Percentiles rank a stretch among this genome's conserved stretches.
These are phyloP conservation scores for Pythium guiyangense DNA, from an alignment of 352 stramenopile genomes.

Conservation along the genomic window DNA sequence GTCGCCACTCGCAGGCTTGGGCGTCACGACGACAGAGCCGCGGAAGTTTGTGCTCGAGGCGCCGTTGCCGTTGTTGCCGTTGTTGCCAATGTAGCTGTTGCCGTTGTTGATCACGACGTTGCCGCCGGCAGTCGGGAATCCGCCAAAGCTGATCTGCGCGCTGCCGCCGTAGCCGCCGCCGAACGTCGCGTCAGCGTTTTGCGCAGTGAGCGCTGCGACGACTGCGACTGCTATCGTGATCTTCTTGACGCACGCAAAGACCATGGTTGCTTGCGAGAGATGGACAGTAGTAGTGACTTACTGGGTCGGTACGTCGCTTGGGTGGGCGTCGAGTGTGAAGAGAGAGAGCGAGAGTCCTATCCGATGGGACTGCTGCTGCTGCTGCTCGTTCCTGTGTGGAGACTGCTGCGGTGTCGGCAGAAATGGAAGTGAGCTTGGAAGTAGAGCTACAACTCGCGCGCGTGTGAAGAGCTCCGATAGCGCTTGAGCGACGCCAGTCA, in stretches of 20 bases:
- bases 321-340: background rate
- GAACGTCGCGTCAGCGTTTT: constrained; percentile 8
- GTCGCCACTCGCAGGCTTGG: constrained; percentile 2
- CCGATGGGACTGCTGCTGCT: constrained; percentile 5
- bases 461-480: background rate
- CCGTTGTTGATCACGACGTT: background rate
- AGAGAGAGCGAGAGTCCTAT: constrained; percentile 5
- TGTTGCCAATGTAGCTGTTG: background rate
- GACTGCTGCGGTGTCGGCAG: constrained; percentile 8
- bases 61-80: constrained; percentile 2
- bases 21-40: background rate
- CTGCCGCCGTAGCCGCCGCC: constrained; percentile 8
- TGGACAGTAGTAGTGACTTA: background rate
- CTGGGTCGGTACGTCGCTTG: background rate
- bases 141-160: constrained; percentile 6
- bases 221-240: constrained; percentile 14
- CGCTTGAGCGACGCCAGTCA: background rate
- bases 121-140: constrained; percentile 7
- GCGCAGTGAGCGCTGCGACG: constrained; percentile 11
- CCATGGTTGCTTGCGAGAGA: constrained; percentile 4
- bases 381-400: background rate
- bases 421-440: constrained; percentile 5
- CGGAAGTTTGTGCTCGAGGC: constrained; percentile 13
- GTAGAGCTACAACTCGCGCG: background rate
- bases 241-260: constrained; percentile 17